Base-by-base conservation (phyloP, 2,329 filamentous ascomycete genomes). In the Pezicula radicicola region DNA sequence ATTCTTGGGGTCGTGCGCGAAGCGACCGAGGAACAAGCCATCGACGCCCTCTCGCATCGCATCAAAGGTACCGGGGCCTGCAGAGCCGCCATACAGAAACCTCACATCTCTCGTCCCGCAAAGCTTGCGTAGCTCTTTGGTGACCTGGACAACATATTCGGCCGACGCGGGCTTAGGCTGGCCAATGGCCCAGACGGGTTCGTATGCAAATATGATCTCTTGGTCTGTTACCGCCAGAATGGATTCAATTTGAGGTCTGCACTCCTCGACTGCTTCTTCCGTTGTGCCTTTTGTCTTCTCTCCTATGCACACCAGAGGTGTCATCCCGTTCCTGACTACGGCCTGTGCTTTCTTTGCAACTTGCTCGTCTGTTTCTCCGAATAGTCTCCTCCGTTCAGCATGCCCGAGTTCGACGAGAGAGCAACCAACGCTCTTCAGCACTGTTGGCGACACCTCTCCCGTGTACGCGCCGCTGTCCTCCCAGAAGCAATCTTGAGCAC, bases 181-280 rank as follows among this genome's bases (percentile, higher is more conserved):
- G 0, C 90, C 90, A 68, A 94, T 95, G 1, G 90, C 90, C 90
- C 90, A 95, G 1, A 94, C 89, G 7, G 90, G 90, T 73, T 95
- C 90, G 65, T 95, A 95, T 1, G 90, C 90, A 52, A 95, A 77
- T 6, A 93, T 80, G 5, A 94, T 78, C 45, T 91, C 85, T 0
- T 42, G 80, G 15, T 82, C 75, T 7, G 93, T 72, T 0, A 75
- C 79, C 1, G 72, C 72, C 48, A 94, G 66, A 2, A 89, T 83
- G 1, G 81, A 74, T 37, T 76, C 75, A 51, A 95, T 75, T 68
- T 93, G 88, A 4, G 72, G 70, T 35, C 72, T 74, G 61, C 88
- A 89, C 67, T 92, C 86, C 13, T 75, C 68, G 2, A 89, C 78
- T 0, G 89, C 88, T 1, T 74, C 65, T 0, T 76, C 77, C 0